phyloP scores from a whole-genome alignment of 345 rosid genomes.

The Ceriops decandra region DNA sequence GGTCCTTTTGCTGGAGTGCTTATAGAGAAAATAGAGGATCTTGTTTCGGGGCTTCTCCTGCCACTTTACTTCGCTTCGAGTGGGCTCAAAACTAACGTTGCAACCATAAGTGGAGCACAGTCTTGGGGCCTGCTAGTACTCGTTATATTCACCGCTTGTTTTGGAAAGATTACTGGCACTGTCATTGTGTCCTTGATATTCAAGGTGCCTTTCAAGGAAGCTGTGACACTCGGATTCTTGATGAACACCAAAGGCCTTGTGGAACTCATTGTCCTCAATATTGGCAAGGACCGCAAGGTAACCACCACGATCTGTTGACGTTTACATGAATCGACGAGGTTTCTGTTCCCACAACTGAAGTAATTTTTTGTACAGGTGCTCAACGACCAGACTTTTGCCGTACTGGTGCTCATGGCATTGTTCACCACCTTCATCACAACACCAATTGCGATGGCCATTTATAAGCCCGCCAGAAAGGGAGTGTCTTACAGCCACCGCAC shows the following conservation, averaged over 20 bases:
- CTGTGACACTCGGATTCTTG: slow-evolving; percentile 37
- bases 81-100: slow-evolving; percentile 42
- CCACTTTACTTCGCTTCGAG: slow-evolving; percentile 44
- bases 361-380: slow-evolving; percentile 37
- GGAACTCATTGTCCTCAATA: slow-evolving; percentile 49
- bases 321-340: too few species aligned
- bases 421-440: slow-evolving; percentile 71
- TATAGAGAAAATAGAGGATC: slow-evolving; percentile 46
- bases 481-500: slow-evolving; percentile 48
- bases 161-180: slow-evolving; percentile 43
- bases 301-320: background rate
- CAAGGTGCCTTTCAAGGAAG: slow-evolving; percentile 33
- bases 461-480: slow-evolving; percentile 56
- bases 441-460: slow-evolving; percentile 47
- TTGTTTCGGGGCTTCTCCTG: slow-evolving; percentile 40
- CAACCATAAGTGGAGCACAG: slow-evolving; percentile 37
- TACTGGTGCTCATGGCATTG: slow-evolving; percentile 60
- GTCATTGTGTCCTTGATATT: slow-evolving; percentile 13
- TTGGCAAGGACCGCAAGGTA: slow-evolving; percentile 47
- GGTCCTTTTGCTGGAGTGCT: slow-evolving; percentile 38
- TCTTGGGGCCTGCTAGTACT: slow-evolving; percentile 45
- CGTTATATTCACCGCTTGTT: slow-evolving; percentile 38
- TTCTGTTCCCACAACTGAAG: background rate
- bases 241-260: slow-evolving; percentile 53
- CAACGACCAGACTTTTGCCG: slow-evolving; percentile 59